These are phyloP conservation scores for Candida sp. DNA, from an alignment of 1,139 yeast genomes.

Conservation along the genomic window DNA sequence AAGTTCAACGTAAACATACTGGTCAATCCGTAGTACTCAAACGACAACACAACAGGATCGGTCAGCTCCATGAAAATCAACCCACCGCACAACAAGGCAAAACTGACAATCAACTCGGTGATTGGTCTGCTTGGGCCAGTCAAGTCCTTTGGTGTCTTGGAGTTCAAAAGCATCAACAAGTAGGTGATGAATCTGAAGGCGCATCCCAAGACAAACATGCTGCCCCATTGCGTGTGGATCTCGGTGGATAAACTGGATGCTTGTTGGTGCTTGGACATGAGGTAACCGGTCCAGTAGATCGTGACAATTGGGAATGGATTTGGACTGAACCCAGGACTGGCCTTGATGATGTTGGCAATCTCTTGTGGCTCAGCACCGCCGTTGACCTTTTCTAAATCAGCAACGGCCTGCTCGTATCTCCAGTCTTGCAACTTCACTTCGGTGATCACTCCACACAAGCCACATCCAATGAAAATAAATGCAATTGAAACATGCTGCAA, in stretches of 20 bases:
- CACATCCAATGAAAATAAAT: constrained; percentile 91
- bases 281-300: constrained; percentile 95
- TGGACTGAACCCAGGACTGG: constrained; percentile 77
- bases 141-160: constrained; percentile 24
- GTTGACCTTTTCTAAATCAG: constrained; percentile 19
- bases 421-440: constrained; percentile 61
- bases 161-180: constrained; percentile 52
- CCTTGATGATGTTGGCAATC: constrained; percentile 27
- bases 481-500: constrained; percentile 96
- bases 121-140: constrained; percentile 66
- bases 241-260: constrained; percentile 76
- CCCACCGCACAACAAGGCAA: constrained; percentile 87
- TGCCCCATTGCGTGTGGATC: constrained; percentile 94
- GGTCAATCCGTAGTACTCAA: constrained; percentile 86
- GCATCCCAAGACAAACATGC: constrained; percentile 76
- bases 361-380: not conserved
- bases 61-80: constrained; percentile 91
- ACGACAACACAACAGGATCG: constrained; percentile 79
- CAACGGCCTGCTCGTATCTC: constrained; percentile 46
- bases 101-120: constrained; percentile 80
- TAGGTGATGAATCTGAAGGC: constrained; percentile 76
- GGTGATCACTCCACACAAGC: constrained; percentile 85
- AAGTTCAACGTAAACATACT: constrained; percentile 91
- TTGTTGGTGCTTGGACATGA: constrained; percentile 96
- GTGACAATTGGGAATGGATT: constrained; percentile 95